Evolutionary conservation across 148 eudicot species (phyloP), one percentile per base, ranked within the genome.

Genomic region (Camellia japonica): DNA sequence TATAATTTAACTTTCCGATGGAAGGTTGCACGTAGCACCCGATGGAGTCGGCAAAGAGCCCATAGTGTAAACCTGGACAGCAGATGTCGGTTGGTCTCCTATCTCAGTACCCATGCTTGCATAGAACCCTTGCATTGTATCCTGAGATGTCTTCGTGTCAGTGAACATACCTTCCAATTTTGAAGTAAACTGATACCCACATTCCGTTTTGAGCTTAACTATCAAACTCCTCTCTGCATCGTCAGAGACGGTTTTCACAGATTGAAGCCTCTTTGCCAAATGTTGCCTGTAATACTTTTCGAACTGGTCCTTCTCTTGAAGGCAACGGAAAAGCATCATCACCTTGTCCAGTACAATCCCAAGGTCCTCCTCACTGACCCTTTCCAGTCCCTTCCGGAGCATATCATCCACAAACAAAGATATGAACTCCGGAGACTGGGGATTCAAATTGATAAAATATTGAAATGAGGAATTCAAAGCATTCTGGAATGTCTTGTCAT

Each of bases 11-110:
- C 30, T 70, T 65, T 91, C 94, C 7, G 87, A 79, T 47, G 94
- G 94, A 46, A 89, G 86, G 72, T 91, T 91, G 82, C 92, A 89
- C n/a, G 94, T 86, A 47, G 78, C 76, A 76, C 82, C 80, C 19
- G 88, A 81, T 75, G 86, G 94, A 80, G 90, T 86, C 20, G 92
- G 94, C 94, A 92, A 91, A 19, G 89, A 89, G 23, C 94, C 94
- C 0, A 90, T 88, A 51, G 92, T 89, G 49, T 89, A 76, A 73
- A 91, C 90, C 82, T 89, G 90, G 61, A 91, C 92, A 74, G 78
- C 86, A 23, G 89, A 80, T 61, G 88, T 73, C 7, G 94, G 90
- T 52, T 86, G 83, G 63, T 90, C 93, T 3, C 76, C 86, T 52
- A 82, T 71, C 83, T 90, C 91, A 30, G 38, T 30, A 30, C 38